phyloP scores from a whole-genome alignment of 1,284 basidiomycete genomes.

The Macrocybe sp. region DNA sequence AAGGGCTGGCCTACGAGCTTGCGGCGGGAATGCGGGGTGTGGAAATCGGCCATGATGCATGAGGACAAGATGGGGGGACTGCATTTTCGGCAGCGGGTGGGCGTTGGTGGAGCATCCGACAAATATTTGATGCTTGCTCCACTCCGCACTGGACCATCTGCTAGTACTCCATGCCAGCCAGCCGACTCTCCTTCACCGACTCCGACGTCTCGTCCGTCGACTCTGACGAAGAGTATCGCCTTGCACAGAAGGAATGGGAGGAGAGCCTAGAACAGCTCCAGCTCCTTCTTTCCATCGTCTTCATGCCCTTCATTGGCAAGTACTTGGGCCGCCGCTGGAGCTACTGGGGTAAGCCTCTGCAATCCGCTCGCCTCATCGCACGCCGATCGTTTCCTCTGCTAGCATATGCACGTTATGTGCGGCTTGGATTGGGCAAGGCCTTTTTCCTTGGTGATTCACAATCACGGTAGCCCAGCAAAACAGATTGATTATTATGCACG shows the following conservation, averaged over 20 bases:
- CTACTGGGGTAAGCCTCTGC: slow-evolving; percentile 66
- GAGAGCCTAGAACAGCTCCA: slow-evolving; percentile 84
- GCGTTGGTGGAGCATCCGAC: slow-evolving; percentile 1
- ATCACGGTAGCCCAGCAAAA: slow-evolving; percentile 6
- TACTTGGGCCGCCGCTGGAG: slow-evolving; percentile 85
- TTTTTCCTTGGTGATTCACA: slow-evolving; percentile 54
- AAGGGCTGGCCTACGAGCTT: slow-evolving; percentile 78
- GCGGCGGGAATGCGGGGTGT: slow-evolving; percentile 25
- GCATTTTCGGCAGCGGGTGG: not conserved
- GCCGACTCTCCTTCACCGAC: slow-evolving; percentile 42
- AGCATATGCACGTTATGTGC: slow-evolving; percentile 73
- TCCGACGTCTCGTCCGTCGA: slow-evolving; percentile 35
- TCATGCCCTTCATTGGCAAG: slow-evolving; percentile 85
- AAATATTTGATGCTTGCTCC: not conserved
- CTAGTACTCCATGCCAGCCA: not conserved
- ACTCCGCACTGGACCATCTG: not conserved
- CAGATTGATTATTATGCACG: slow-evolving; percentile 11
- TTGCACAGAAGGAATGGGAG: slow-evolving; percentile 90
- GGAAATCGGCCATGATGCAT: slow-evolving; percentile 43
- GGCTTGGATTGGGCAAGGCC: slow-evolving; percentile 58
- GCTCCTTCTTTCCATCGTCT: slow-evolving; percentile 72
- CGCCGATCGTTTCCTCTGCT: slow-evolving; percentile 13
- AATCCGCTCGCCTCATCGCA: slow-evolving; percentile 8
- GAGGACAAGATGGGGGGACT: slow-evolving; percentile 9
- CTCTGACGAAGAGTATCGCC: slow-evolving; percentile 65